Conservation (phyloP, 192 early-diverging fungal species). For the Coemansia umbellata region DNA sequence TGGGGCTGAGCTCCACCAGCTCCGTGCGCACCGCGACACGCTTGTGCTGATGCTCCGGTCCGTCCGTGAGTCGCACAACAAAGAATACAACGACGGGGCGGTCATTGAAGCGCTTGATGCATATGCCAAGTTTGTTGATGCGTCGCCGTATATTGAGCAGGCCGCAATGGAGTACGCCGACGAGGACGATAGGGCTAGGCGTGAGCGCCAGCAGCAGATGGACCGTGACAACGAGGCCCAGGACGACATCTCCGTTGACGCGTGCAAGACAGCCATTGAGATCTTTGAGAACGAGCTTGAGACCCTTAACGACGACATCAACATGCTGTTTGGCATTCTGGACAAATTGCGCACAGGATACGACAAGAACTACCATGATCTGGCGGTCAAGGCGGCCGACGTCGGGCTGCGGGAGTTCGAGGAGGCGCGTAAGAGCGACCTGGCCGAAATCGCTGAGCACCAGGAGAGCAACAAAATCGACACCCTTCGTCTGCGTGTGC, state of each 20-base stretch:
- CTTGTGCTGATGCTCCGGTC: conserved; percentile 26
- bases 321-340: conserved; percentile 12
- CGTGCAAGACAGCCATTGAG: conserved; percentile 15
- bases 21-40: conserved; percentile 25
- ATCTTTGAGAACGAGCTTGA: conserved; percentile 26
- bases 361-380: conserved; percentile 57
- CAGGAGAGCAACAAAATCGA: conserved; percentile 15
- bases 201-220: conserved; percentile 21
- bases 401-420: conserved; percentile 36
- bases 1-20: conserved; percentile 13
- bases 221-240: conserved; percentile 20
- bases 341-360: conserved; percentile 42
- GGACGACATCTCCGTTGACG: conserved; percentile 29
- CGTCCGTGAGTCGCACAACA: conserved; percentile 64
- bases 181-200: conserved; percentile 27
- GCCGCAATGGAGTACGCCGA: conserved; percentile 31
- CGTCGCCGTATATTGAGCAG: conserved; percentile 36
- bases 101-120: conserved; percentile 58
- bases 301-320: conserved; percentile 19
- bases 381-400: conserved; percentile 53
- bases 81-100: conserved; percentile 69
- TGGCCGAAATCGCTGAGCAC: not conserved
- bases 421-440: conserved; percentile 24
- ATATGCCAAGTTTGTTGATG: conserved; percentile 58
- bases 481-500: conserved; percentile 13